Percentiles rank a stretch among this genome's conserved stretches.
Conservation (phyloP, 2,329 filamentous ascomycete genomes). For the Pleomassaria siparia region DNA sequence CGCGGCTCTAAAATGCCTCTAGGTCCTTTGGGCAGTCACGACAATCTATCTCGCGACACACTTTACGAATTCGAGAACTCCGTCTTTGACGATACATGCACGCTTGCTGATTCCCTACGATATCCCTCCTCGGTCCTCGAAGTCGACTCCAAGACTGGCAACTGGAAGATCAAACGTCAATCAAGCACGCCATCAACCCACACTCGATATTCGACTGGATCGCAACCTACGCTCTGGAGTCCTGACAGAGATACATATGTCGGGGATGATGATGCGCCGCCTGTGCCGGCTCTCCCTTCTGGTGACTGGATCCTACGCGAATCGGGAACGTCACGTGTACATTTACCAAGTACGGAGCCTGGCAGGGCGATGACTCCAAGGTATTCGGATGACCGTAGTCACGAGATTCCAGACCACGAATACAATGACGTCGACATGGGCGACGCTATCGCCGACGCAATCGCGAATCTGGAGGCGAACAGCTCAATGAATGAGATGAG, state of each 20-base stretch:
- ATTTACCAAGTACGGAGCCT: conserved; percentile 7
- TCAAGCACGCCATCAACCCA: conserved; percentile 17
- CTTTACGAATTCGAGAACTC: conserved; percentile 31
- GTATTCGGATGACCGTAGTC: not conserved
- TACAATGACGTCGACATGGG: conserved; percentile 21
- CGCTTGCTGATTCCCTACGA: conserved; percentile 36
- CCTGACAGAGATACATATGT: conserved; percentile 19
- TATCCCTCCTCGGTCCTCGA: conserved; percentile 36
- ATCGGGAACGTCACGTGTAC: conserved; percentile 14
- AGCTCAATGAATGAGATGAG: conserved; percentile 6
- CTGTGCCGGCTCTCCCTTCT: conserved; percentile 27
- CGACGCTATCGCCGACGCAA: conserved; percentile 20
- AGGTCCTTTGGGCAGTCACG: conserved; percentile 7
- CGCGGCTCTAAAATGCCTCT: conserved; percentile 6
- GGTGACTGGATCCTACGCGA: conserved; percentile 31
- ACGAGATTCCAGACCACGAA: conserved; percentile 19
- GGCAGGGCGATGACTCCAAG: not conserved
- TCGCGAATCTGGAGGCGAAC: conserved; percentile 23
- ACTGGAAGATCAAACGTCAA: conserved; percentile 35
- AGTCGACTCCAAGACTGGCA: conserved; percentile 32
- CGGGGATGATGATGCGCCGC: conserved; percentile 20
- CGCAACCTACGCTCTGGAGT: conserved; percentile 18
- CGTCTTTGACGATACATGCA: conserved; percentile 34
- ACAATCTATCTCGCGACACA: conserved; percentile 28
- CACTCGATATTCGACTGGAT: conserved; percentile 12